These are phyloP conservation scores for Umbelopsis sp. DNA, from an alignment of 192 early-diverging fungal species.

Conservation along the genomic window DNA sequence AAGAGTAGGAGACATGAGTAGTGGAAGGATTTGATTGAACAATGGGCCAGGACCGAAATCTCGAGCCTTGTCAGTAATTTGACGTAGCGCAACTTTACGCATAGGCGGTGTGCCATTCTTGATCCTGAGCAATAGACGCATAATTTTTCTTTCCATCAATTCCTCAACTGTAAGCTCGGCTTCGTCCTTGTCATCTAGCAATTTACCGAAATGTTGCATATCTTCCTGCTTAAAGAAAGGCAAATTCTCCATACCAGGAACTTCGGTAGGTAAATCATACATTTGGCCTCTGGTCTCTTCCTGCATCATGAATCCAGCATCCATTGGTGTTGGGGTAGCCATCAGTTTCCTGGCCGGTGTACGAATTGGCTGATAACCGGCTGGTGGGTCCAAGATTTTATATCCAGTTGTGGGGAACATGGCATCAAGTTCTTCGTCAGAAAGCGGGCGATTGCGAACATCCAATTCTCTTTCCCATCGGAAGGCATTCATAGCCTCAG, in stretches of 20 bases:
- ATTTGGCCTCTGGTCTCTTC: conserved; percentile 67
- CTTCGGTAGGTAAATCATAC: conserved; percentile 78
- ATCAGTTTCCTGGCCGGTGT: conserved; percentile 95
- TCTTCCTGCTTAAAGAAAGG: conserved; percentile 97
- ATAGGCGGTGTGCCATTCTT: conserved; percentile 97
- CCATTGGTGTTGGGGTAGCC: conserved; percentile 91
- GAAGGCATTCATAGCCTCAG: conserved; percentile 72
- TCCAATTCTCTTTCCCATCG: conserved; percentile 85
- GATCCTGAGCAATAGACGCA: conserved; percentile 94
- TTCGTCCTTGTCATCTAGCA: conserved; percentile 87
- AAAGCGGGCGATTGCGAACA: conserved; percentile 80
- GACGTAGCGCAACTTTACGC: conserved; percentile 91
- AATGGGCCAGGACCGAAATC: conserved; percentile 93
- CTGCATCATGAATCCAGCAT: conserved; percentile 84
- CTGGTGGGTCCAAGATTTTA: conserved; percentile 88
- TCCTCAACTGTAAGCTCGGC: conserved; percentile 81
- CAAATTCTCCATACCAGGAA: conserved; percentile 85
- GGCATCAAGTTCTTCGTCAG: conserved; percentile 94
- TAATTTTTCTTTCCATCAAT: conserved; percentile 92
- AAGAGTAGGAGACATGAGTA: conserved; percentile 95
- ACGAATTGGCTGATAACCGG: conserved; percentile 88
- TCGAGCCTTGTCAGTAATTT: conserved; percentile 94
- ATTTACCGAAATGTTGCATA: conserved; percentile 94
- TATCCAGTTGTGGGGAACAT: conserved; percentile 93
- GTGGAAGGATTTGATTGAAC: conserved; percentile 94